Evolutionary conservation across 108 stramenopile species (phyloP), one percentile per base, ranked within the genome.

Genomic region (Fragilariopsis cylindrus): DNA sequence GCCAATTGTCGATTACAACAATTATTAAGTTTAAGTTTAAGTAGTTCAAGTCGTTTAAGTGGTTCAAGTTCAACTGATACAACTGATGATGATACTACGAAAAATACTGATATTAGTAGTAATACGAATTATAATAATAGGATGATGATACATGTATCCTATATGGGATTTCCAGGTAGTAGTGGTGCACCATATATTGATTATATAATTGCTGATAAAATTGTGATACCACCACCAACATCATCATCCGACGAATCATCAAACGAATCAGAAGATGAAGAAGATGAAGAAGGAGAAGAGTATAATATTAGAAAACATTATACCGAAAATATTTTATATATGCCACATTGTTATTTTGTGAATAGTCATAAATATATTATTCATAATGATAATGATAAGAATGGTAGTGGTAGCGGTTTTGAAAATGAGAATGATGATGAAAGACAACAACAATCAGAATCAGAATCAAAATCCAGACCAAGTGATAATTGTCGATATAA

Each of bases 261-360:
- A 30, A 0, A 30, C 30, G 30, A 30, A 30, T 30, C 30, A 30
- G 30, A 30, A 0, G 2, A 30, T 0, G 21, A 30, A 2, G 30
- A 30, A 30, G 30, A 30, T 30, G 30, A 30, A 2, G 30, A 30
- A 2, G 30, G 2, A 2, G 30, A 30, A 30, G 30, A 2, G 30
- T 0, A 30, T 30, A 53, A 76, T 15, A 44, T 86, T 57, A 84
- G 90, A n/a, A 43, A 71, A 7, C 67, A 88, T 65, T 96, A 96
- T 82, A 60, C 82, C 2, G 94, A 91, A 74, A 76, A 66, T 40
- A 70, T 92, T 55, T 62, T 95, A 30, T 84, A 69, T 72, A 87
- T 96, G 88, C 96, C 96, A 30, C 92, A 94, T 73, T 88, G 81
- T 57, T 93, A 93, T 77, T 92, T 96, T 78, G 93, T 93, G 47